Evolutionary conservation across 257 asterid species (phyloP).

Genomic region (Nicotiana sylvestris): DNA sequence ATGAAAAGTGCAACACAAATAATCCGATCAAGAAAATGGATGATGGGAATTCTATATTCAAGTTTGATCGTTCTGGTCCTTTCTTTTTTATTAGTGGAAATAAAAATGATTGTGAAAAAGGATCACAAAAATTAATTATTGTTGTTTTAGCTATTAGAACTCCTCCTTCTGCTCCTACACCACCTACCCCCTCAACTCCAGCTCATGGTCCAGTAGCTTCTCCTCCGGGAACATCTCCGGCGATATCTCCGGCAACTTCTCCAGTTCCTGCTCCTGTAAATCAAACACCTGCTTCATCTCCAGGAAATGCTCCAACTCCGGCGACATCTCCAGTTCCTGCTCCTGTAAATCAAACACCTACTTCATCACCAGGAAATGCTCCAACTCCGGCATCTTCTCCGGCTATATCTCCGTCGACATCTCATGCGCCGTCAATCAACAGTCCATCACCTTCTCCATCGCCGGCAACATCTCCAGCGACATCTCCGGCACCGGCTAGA

Average conservation of each 20-base stretch:
- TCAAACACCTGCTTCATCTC: slow-evolving; percentile 11
- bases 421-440: neutral
- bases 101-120: slow-evolving; percentile 40
- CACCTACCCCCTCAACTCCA: slow-evolving; percentile 5
- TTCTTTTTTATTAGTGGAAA: slow-evolving; percentile 57
- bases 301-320: neutral
- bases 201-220: neutral
- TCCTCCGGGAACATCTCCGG: slow-evolving; percentile 8
- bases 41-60: slow-evolving; percentile 46
- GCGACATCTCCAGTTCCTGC: neutral
- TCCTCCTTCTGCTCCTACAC: neutral
- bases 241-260: neutral
- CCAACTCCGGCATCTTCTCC: slow-evolving; percentile 10
- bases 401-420: neutral
- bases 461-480: neutral
- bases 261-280: neutral
- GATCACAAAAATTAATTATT: slow-evolving; percentile 38
- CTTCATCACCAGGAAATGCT: neutral
- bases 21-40: slow-evolving; percentile 34
- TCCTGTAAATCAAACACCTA: neutral
- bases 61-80: slow-evolving; percentile 52
- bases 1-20: slow-evolving; percentile 35
- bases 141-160: slow-evolving; percentile 47
- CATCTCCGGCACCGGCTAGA: neutral
- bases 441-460: neutral